Evolutionary conservation across 331 rosid species (phyloP), one percentile per base, ranked within the genome.

Genomic region (Malus hybrid): DNA sequence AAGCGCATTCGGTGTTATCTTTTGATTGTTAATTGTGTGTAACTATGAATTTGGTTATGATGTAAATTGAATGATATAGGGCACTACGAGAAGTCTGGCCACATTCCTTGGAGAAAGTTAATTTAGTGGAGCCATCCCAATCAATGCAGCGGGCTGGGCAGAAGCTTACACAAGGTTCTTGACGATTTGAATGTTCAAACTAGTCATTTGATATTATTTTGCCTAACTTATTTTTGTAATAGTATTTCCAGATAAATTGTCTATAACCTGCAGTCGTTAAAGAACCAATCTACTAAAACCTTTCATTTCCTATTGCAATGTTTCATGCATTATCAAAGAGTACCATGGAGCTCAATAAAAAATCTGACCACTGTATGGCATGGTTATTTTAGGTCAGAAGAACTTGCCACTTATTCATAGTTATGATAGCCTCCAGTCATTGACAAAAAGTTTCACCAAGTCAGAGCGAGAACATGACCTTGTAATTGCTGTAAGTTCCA

Each of bases 51-150:
- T 79, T 48, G 56, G 28, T 52, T 29, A 18, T 69, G 33, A 57
- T 78, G 74, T 59, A 6, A 81, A 77, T 86, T 65, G 77, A 54
- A 87, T 80, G 73, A 31, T 75, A 29, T 67, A 95, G 97, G 97
- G 97, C 99, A 69, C 71, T 95, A 71, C 90, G 66, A 78, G 97
- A 95, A 82, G 91, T 92, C 64, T 92, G 97, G 99, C 99, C 99
- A 31, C 67, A 85, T 60, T 86, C 97, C 56, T 74, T 92, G 74
- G 83, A 89, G 80, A 90, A 87, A 84, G 87, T 90, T 69, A 95
- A 90, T 80, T 62, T 92, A 84, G 86, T 95, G 67, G 99, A 94
- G 81, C 97, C 97, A 80, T 94, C 97, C 56, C 99, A 94, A 70
- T 88, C 99, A 59, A 94, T 94, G 99, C 97, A 94, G 83, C 95